phyloP scores from a whole-genome alignment of 768 basidiomycete genomes.

The Agrocybe pediades region DNA sequence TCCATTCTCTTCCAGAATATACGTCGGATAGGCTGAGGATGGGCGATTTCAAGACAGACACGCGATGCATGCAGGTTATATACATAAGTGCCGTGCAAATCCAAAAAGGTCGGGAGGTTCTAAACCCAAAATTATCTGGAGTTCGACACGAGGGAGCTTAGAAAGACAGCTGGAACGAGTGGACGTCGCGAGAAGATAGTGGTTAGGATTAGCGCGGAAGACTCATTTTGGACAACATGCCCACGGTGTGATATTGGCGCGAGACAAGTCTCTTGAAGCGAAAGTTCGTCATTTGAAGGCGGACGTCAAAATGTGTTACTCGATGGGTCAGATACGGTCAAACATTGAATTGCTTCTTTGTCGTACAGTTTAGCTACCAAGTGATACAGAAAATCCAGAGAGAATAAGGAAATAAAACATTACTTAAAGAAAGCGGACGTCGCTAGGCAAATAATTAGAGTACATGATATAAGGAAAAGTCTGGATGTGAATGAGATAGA shows the following conservation, averaged over 20 bases:
- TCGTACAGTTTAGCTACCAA: constrained; percentile 14
- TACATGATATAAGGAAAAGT: constrained; percentile 16
- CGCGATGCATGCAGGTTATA: not conserved
- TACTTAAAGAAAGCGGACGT: constrained; percentile 17
- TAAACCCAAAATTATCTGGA: not conserved
- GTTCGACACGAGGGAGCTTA: not conserved
- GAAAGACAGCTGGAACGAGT: not conserved
- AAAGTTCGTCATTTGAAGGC: too few relatives aligned
- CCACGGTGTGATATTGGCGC: too few relatives aligned
- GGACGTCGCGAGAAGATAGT: not conserved
- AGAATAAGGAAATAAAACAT: constrained; percentile 10
- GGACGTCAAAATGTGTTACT: too few relatives aligned
- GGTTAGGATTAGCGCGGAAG: constrained; percentile 3
- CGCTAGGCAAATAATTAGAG: constrained; percentile 12
- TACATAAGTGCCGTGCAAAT: constrained; percentile 1
- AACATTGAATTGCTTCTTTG: constrained; percentile 2
- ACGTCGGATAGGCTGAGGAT: not conserved
- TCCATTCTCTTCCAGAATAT: not conserved
- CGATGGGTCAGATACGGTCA: not conserved
- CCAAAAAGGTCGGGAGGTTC: not conserved
- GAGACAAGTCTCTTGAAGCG: too few relatives aligned
- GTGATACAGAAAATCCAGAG: constrained; percentile 12
- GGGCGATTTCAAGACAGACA: not conserved
- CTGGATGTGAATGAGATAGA: constrained; percentile 9
- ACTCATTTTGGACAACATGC: not conserved